Base-by-base conservation (phyloP, 2,329 filamentous ascomycete genomes). In the Leptosphaerulina australis region DNA sequence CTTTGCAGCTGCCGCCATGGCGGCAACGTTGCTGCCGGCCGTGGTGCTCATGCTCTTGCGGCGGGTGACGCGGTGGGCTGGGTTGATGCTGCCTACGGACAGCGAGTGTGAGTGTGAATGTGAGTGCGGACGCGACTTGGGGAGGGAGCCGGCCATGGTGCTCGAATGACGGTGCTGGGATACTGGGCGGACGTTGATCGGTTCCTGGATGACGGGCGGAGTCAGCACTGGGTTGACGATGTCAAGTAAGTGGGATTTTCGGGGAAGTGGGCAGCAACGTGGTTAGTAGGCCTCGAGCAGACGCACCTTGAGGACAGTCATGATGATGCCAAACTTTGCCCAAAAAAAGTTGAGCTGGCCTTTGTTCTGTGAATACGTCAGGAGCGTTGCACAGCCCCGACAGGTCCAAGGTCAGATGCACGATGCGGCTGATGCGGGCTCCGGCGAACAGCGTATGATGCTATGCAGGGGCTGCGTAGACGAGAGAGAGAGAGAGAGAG, bases 21-120 rank as follows among this genome's bases (percentile, higher is more conserved):
- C 90, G 14, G 88, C 87, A 35, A 88, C 84, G 74, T 88, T 92
- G 72, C 83, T 81, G 37, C 81, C 82, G 36, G 87, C 83, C 58
- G 85, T 88, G 54, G 90, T 91, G 70, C 84, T 86, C 70, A 96
- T 91, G 76, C 92, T 97, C 83, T 97, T 97, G 66, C 94, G 86
- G 67, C 93, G 90, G 64, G 90, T 91, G 62, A 97, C 85, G 63
- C 94, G 89, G 74, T 96, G 89, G 72, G 85, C 87, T 63, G 86
- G 78, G 77, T 92, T 93, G 68, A 92, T 83, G 50, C 88, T 85
- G 62, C 85, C 85, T 52, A 88, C 83, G 47, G 92, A 88, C 63
- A 91, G 80, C 50, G 90, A 93, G 74, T 94, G 88, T 39, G 90
- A 90, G 77, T 91, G 80, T 50, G 90, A 93, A 74, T 94, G 88